Base-by-base conservation (phyloP, 2,329 filamentous ascomycete species). In the Dactylellina leptospora region DNA sequence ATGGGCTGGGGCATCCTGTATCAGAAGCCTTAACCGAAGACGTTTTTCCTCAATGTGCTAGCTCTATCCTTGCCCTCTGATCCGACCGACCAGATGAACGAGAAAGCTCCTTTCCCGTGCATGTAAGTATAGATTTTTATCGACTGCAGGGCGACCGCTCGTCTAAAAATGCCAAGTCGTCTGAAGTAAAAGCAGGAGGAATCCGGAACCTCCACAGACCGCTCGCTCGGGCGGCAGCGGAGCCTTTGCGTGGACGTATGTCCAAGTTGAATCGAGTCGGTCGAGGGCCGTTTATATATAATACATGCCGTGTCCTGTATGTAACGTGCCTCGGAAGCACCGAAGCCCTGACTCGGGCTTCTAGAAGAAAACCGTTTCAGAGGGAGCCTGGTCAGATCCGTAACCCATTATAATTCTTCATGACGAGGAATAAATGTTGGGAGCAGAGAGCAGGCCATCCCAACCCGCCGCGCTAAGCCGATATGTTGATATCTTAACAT, bases 11-110 rank as follows among this genome's bases (percentile, higher is more conserved):
- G 8, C 11, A n/a, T 62, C 66, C 66, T 45, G 36, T 71, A 53
- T 63, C 66, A 71, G 66, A 63, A 71, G 58, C 51, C 58, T 63
- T 62, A 71, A 53, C 66, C 66, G 66, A 71, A 63, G 58, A 53
- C 36, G 51, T 51, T 54, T 45, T 40, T 50, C 18, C 44, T 54
- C 51, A 38, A 48, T 47, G 27, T 51, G 51, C 58, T 50, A 71
- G 58, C 58, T 71, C 51, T 36, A 71, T 58, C 56, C 56, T 51
- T 50, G 28, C 47, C 22, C 22, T 50, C 16, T 20, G 22, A 58
- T 54, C 33, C 47, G 27, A 47, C 10, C 27, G 50, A 27, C 33
- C 61, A 42, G 40, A 38, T 27, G 16, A 25, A 45, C 28, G 20
- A 44, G n/a, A 30, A 56, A 44, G 33, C 45, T 58, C 54, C 27